Evolutionary conservation across 2,329 filamentous ascomycete species (phyloP), one percentile per base, ranked within the genome.

Genomic region (Knufia fluminis): DNA sequence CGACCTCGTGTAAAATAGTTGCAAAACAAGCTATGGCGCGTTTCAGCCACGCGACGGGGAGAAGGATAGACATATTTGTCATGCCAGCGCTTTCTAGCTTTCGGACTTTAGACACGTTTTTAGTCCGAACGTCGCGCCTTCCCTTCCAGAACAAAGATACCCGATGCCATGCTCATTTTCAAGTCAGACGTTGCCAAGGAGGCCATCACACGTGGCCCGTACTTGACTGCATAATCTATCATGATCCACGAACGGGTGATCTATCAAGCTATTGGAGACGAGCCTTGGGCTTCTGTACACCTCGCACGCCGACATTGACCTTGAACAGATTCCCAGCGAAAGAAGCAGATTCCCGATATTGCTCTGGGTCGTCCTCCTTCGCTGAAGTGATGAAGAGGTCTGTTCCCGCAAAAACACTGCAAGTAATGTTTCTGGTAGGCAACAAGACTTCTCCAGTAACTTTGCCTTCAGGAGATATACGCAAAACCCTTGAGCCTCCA

Each of bases 331-430:
- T 82, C 2, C 90, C 89, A 28, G 82, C 79, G 52, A 79, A 76
- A 65, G 74, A 74, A 59, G 74, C 74, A 59, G 80, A 83, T 61
- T 76, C 71, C 4, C 78, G 77, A 56, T 79, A 75, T 52, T 77
- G 73, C 40, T 82, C 80, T 40, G 82, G 78, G 7, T 76, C 75
- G 54, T 80, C 75, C 53, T 85, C 81, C 61, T 83, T 80, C 3
- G 87, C 87, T 49, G 80, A 86, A 17, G 89, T 95, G 61, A 95
- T 85, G 66, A 84, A 85, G 50, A 96, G 71, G 61, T 79, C 73
- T 9, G 75, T 77, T 7, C 86, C 89, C 31, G 82, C 80, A 63
- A 96, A 91, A 54, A 83, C 80, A 17, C 84, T 80, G 67, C 89
- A 95, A 6, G 87, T 92, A 55, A 87, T 78, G 66, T 87, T 85